Evolutionary conservation across 192 early-diverging fungal genomes (phyloP).

Genomic region (Backusella macrospora): DNA sequence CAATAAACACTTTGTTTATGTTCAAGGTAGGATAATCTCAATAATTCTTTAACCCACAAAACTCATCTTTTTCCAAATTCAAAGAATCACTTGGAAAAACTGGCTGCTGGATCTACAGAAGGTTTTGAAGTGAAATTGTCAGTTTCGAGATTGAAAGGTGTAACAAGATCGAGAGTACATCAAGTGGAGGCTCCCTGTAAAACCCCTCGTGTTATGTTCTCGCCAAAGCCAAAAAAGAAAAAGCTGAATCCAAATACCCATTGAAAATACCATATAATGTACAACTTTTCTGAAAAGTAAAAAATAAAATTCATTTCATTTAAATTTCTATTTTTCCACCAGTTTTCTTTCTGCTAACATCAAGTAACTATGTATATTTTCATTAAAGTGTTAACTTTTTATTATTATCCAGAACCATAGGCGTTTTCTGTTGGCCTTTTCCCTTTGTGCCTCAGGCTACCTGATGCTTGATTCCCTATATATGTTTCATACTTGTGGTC

Average conservation of each 20-base stretch:
- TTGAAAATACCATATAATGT: not conserved
- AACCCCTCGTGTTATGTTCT: not conserved
- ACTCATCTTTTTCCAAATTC: constrained; percentile 4
- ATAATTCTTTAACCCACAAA: not conserved
- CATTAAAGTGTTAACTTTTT: not conserved
- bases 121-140: not conserved
- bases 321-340: too few species aligned
- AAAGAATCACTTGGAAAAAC: constrained; percentile 6
- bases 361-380: too few species aligned
- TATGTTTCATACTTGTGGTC: too few species aligned
- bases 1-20: not conserved
- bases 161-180: not conserved
- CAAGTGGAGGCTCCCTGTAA: not conserved
- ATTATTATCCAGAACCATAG: not conserved
- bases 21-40: constrained; percentile 7
- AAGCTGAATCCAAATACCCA: not conserved
- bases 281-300: not conserved
- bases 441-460: too few species aligned
- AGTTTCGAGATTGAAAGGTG: not conserved
- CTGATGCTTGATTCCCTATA: too few species aligned
- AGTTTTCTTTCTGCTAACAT: too few species aligned
- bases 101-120: not conserved
- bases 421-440: too few species aligned
- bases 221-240: too few species aligned
- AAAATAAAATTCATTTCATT: not conserved